phyloP scores from a whole-genome alignment of 768 basidiomycete genomes.

The Tulasnella calospora region DNA sequence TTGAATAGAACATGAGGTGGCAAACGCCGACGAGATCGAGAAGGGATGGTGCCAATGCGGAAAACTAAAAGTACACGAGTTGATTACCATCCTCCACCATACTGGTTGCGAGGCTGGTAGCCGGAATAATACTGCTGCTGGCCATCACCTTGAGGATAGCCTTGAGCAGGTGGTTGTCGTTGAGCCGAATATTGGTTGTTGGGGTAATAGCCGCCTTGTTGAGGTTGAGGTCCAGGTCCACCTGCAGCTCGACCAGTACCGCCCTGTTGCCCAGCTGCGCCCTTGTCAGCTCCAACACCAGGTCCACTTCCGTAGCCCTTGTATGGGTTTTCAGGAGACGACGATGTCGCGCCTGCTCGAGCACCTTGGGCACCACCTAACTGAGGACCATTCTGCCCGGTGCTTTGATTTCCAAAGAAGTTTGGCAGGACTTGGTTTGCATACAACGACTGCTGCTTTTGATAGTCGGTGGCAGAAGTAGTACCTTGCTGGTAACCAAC shows the following conservation, averaged over 20 bases:
- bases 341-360: slow-evolving; percentile 3
- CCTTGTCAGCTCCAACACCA: slow-evolving; percentile 8
- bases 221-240: slow-evolving; percentile 15
- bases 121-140: slow-evolving; percentile 18
- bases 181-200: slow-evolving; percentile 19
- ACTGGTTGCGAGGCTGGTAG: slow-evolving; percentile 21
- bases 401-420: slow-evolving; percentile 22
- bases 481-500: slow-evolving; percentile 11
- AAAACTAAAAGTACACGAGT: not conserved
- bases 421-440: slow-evolving; percentile 8
- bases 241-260: not conserved
- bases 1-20: not conserved
- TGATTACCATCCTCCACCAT: not conserved
- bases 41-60: not conserved
- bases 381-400: slow-evolving; percentile 12
- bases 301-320: slow-evolving; percentile 17
- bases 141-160: slow-evolving; percentile 22
- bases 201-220: slow-evolving; percentile 25
- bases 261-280: not conserved
- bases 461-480: not conserved
- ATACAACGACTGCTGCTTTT: slow-evolving; percentile 17
- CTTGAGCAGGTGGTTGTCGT: slow-evolving; percentile 14
- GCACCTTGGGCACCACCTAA: not conserved
- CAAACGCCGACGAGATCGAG: not conserved
- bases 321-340: slow-evolving; percentile 23